Conservation (phyloP, 2,329 filamentous ascomycete genomes). For the Fusarium torreyae region DNA sequence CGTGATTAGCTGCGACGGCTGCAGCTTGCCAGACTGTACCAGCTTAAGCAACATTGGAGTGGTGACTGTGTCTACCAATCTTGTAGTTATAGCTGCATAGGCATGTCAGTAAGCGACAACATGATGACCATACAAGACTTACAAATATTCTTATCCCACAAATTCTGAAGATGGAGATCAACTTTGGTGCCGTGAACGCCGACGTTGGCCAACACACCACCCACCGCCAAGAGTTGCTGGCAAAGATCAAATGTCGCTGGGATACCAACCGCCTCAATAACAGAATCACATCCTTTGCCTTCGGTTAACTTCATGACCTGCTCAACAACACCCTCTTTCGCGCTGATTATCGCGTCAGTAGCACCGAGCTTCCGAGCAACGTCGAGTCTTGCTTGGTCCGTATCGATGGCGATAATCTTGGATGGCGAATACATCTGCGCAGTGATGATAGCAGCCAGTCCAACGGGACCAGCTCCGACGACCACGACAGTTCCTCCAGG, state of each 20-base stretch:
- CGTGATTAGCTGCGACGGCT: constrained; percentile 61
- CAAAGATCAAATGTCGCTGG: constrained; percentile 67
- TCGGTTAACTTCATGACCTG: constrained; percentile 61
- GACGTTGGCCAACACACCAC: constrained; percentile 70
- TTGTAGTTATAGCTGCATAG: constrained; percentile 60
- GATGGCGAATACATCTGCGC: constrained; percentile 68
- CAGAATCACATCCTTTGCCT: constrained; percentile 68
- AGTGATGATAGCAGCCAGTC: constrained; percentile 68
- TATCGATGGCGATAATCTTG: constrained; percentile 67
- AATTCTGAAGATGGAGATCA: constrained; percentile 65
- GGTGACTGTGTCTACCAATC: constrained; percentile 63
- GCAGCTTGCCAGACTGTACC: constrained; percentile 58
- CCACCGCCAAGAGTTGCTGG: constrained; percentile 67
- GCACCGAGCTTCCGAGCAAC: constrained; percentile 66
- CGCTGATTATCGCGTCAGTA: constrained; percentile 59
- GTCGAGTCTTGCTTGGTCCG: constrained; percentile 62
- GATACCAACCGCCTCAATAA: constrained; percentile 71
- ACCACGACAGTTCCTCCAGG: constrained; percentile 68
- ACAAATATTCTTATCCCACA: constrained; percentile 70
- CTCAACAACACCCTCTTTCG: constrained; percentile 54
- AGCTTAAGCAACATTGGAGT: constrained; percentile 66
- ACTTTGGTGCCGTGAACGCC: constrained; percentile 71
- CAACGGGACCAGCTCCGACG: constrained; percentile 70
- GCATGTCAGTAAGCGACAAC: background rate
- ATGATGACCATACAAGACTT: constrained; percentile 39